Conservation (phyloP, 1,284 basidiomycete species). For the Ustilago xerochloae region DNA sequence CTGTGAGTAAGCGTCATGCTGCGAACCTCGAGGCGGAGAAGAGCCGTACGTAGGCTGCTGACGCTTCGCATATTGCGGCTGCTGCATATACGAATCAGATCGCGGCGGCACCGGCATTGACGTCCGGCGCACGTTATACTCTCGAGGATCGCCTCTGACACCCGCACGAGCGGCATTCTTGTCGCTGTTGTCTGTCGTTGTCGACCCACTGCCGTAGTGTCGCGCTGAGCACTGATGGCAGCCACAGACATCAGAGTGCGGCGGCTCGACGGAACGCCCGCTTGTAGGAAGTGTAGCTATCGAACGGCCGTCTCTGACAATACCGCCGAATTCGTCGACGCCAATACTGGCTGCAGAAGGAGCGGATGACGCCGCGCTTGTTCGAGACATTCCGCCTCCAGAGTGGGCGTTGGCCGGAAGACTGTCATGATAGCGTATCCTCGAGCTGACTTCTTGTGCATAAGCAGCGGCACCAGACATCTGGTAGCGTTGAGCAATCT, state of each 20-base stretch:
- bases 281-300: constrained; percentile 1
- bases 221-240: constrained; percentile 55
- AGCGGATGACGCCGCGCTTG: constrained; percentile 12
- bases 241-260: constrained; percentile 60
- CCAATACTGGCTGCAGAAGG: constrained; percentile 7
- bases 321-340: constrained; percentile 32
- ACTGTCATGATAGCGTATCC: constrained; percentile 36
- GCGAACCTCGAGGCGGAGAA: constrained; percentile 15
- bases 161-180: background rate
- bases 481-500: constrained; percentile 49
- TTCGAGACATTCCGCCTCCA: constrained; percentile 14
- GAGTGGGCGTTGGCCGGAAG: constrained; percentile 17
- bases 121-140: constrained; percentile 28
- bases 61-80: constrained; percentile 7
- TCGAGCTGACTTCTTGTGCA: constrained; percentile 13
- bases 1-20: constrained; percentile 7
- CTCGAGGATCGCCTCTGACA: constrained; percentile 15
- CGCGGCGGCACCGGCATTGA: constrained; percentile 31
- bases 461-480: constrained; percentile 11
- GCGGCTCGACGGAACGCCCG: constrained; percentile 15
- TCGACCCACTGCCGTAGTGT: constrained; percentile 42
- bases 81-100: constrained; percentile 3
- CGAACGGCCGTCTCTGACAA: constrained; percentile 5
- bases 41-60: constrained; percentile 15
- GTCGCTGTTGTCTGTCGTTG: background rate